Evolutionary conservation across 1,284 basidiomycete species (phyloP).

Genomic region (Apiotrichum akiyoshidainum): DNA sequence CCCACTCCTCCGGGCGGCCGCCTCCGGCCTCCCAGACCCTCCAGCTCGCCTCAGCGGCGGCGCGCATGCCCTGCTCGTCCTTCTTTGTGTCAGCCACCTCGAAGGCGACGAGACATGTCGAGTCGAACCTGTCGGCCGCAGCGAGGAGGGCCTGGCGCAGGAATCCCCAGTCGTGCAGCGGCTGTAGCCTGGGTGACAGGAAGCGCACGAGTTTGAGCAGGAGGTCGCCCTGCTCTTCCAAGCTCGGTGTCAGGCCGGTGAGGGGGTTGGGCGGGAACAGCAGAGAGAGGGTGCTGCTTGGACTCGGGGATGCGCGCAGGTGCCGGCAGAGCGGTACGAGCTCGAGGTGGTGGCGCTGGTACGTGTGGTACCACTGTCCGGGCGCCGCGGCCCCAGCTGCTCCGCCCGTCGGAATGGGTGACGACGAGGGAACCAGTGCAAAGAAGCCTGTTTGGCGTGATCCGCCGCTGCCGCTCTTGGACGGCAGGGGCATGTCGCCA

Average conservation of each 20-base stretch:
- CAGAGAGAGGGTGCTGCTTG: slow-evolving; percentile 55
- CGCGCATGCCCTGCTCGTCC: slow-evolving; percentile 70
- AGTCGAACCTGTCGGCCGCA: slow-evolving; percentile 82
- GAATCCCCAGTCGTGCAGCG: slow-evolving; percentile 64
- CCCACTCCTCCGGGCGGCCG: slow-evolving; percentile 64
- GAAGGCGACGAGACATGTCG: slow-evolving; percentile 74
- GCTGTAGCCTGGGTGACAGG: slow-evolving; percentile 62
- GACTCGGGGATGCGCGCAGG: slow-evolving; percentile 57
- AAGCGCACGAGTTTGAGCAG: slow-evolving; percentile 54
- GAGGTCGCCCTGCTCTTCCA: slow-evolving; percentile 32
- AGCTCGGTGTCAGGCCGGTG: slow-evolving; percentile 29
- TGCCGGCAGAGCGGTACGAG: slow-evolving; percentile 40
- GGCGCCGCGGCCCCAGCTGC: slow-evolving; percentile 6
- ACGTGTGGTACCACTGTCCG: slow-evolving; percentile 40
- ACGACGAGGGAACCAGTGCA: slow-evolving; percentile 35
- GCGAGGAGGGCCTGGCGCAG: slow-evolving; percentile 66
- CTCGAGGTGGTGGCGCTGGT: slow-evolving; percentile 38
- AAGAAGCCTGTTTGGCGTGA: slow-evolving; percentile 48
- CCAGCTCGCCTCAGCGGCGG: slow-evolving; percentile 78
- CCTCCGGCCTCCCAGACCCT: slow-evolving; percentile 60
- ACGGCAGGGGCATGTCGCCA: slow-evolving; percentile 49
- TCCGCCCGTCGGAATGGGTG: slow-evolving; percentile 5
- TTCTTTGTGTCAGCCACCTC: slow-evolving; percentile 70
- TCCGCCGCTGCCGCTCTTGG: slow-evolving; percentile 22
- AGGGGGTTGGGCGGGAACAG: slow-evolving; percentile 56